These are phyloP conservation scores for Thelephora ganbajun DNA, from an alignment of 768 basidiomycete genomes.

Conservation along the genomic window DNA sequence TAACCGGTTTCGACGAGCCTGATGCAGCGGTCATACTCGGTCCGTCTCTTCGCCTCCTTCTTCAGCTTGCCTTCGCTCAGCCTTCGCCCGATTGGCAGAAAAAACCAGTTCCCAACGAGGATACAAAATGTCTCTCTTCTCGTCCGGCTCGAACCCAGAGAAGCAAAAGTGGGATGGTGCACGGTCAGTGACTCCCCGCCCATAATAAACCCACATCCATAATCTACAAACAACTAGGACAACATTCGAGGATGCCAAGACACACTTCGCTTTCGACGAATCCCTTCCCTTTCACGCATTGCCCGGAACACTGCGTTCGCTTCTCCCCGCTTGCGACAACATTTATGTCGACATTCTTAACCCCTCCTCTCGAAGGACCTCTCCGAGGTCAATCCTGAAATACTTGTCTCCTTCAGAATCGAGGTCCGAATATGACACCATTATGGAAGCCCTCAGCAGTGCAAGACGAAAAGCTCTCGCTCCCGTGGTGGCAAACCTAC, in stretches of 20 bases:
- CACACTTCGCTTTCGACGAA: not conserved
- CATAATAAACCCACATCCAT: not conserved
- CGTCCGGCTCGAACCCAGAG: slow-evolving; percentile 51
- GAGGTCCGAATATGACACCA: slow-evolving; percentile 35
- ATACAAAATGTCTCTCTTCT: slow-evolving; percentile 81
- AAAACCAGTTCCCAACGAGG: slow-evolving; percentile 55
- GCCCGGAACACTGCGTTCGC: not conserved
- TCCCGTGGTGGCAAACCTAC: slow-evolving; percentile 53
- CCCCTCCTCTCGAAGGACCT: slow-evolving; percentile 23
- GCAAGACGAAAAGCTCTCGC: slow-evolving; percentile 39
- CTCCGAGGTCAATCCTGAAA: slow-evolving; percentile 44
- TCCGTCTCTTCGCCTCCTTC: slow-evolving; percentile 16
- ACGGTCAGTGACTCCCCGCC: slow-evolving; percentile 15
- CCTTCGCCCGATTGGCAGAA: slow-evolving; percentile 27
- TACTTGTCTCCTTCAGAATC: slow-evolving; percentile 15
- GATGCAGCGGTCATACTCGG: slow-evolving; percentile 81
- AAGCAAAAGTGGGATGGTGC: slow-evolving; percentile 93
- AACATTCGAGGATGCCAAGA: not conserved
- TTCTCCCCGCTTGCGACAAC: slow-evolving; percentile 10
- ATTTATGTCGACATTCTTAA: slow-evolving; percentile 35
- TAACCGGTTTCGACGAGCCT: slow-evolving; percentile 92
- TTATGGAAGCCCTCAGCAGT: slow-evolving; percentile 39
- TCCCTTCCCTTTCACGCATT: not conserved
- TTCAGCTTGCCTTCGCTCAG: not conserved
- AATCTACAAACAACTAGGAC: not conserved